Percentiles rank a stretch among this genome's conserved stretches.
phyloP scores from a whole-genome alignment of 257 asterid species.

The Nicotiana paniculata region DNA sequence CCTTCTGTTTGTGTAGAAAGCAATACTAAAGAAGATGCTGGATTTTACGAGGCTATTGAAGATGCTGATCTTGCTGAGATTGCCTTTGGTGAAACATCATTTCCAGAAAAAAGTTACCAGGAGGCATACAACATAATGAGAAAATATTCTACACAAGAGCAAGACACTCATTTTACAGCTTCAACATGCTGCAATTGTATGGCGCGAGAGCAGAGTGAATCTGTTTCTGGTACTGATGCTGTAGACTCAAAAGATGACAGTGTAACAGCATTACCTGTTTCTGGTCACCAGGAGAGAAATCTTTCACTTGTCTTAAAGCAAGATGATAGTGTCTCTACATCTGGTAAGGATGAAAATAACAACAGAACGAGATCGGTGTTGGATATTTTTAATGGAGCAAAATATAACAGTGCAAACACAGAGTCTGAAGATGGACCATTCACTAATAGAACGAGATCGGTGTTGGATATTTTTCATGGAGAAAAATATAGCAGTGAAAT shows the following conservation, averaged over 20 bases:
- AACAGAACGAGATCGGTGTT: conserved; percentile 4
- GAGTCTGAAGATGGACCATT: conserved; percentile 15
- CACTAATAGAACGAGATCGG: not conserved
- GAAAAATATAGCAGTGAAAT: conserved; percentile 12
- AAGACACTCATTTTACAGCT: conserved; percentile 16
- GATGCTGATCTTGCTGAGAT: conserved; percentile 25
- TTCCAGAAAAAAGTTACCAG: conserved; percentile 41
- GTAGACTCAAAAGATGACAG: conserved; percentile 8
- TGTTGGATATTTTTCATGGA: conserved; percentile 21
- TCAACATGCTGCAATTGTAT: conserved; percentile 26
- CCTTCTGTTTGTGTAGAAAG: conserved; percentile 24
- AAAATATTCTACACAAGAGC: conserved; percentile 24
- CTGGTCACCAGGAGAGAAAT: not conserved
- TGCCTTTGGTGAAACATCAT: conserved; percentile 47
- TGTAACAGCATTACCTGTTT: conserved; percentile 2
- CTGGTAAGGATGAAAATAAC: not conserved
- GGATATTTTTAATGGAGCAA: conserved; percentile 18
- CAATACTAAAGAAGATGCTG: conserved; percentile 5
- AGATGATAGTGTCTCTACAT: conserved; percentile 8
- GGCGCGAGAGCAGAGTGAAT: conserved; percentile 19
- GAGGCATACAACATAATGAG: conserved; percentile 27
- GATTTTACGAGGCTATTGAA: not conserved
- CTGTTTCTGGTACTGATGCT: conserved; percentile 8
- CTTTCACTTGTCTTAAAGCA: conserved; percentile 6
- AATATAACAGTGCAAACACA: not conserved